Evolutionary conservation across 352 stramenopile species (phyloP), one percentile per base, ranked within the genome.

Genomic region (Globisporangium paroecandrum): DNA sequence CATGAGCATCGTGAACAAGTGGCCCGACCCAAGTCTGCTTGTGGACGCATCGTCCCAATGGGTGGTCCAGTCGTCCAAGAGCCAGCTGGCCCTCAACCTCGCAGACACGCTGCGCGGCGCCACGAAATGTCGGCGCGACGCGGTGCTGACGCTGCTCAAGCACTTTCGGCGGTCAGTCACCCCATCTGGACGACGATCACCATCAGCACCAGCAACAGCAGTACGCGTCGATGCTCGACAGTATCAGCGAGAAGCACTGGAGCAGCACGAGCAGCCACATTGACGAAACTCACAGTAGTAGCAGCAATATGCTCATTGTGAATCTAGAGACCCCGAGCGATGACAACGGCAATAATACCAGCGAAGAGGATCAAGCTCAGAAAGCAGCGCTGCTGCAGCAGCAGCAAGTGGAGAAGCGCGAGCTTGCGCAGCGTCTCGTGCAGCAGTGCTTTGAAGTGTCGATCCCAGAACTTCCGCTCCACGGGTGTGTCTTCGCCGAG

Each of bases 391-490:
- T 24, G 12, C 38, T 38, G 54, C 46, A 20, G 12, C 20, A 18
- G 8, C n/a, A 57, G 24, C 51, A 79, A 43, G 20, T n/a, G 15
- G 13, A 47, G 41, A 47, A 47, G 41, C 0, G 41, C 41, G 15
- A 47, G 32, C 68, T 70, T 38, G 74, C 74, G 24, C 77, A 86
- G 57, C 74, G 81, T 53, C 69, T 89, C 27, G 78, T 87, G 24
- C 81, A 89, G 62, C 78, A 86, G 58, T 89, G 81, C 57, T 89
- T 89, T 32, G 81, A 89, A 43, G 73, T 89, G 29, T 66, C 68
- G 0, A 62, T 89, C 4, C 29, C 65, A 0, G 77, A 87, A 43
- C 58, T 85, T 2, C 66, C 78, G 10, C 51, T 86, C 22, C 64
- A 76, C 0, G 67, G 73, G 22, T 89, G 81, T 32, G 47, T 77